Evolutionary conservation across 768 basidiomycete species (phyloP), one percentile per base, ranked within the genome.

Genomic region (Pisolithus orientalis): DNA sequence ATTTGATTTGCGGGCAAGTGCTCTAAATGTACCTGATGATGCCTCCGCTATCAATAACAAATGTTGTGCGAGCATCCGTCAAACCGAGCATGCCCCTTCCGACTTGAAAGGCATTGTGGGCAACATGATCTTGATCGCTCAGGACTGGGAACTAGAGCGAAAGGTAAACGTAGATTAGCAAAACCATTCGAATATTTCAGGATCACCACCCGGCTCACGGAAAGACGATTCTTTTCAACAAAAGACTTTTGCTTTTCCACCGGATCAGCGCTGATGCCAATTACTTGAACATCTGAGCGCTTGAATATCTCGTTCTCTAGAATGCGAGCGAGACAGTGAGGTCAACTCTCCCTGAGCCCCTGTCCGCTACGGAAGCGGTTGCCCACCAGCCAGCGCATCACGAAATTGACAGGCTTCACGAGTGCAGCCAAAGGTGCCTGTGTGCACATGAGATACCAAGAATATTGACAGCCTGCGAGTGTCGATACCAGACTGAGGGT

Each of bases 361-460:
- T 39, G 11, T 42, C 14, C 17, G 31, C 10, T 16, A n/a, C 29
- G 48, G 47, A 45, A 44, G 50, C 5, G 24, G 28, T 4, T 64
- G 34, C 78, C 51, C 52, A 86, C 86, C 80, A 34, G 72, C 78
- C 40, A 88, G 69, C 3, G 88, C 88, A 70, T 93, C 87, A 25
- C 90, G 80, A 67, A 94, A 91, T 49, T 82, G 75, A 60, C 89
- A 91, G 1, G 85, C 90, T 66, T 93, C 83, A 60, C 78, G 83
- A 16, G 87, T 94, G 67, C 91, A 92, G 5, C 85, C 89, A 47
- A 73, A 83, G 2, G 87, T 80, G 6, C 84, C 87, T 84, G 65
- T 44, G 54, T 44, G 29, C 25, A n/a, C 25, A 50, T 31, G 25
- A 39, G 44, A 49, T 13, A 29, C 7, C 27, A 16, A 5, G 48